These are phyloP conservation scores for Neofusicoccum ribis DNA, from an alignment of 2,329 filamentous ascomycete species.

Conservation along the genomic window DNA sequence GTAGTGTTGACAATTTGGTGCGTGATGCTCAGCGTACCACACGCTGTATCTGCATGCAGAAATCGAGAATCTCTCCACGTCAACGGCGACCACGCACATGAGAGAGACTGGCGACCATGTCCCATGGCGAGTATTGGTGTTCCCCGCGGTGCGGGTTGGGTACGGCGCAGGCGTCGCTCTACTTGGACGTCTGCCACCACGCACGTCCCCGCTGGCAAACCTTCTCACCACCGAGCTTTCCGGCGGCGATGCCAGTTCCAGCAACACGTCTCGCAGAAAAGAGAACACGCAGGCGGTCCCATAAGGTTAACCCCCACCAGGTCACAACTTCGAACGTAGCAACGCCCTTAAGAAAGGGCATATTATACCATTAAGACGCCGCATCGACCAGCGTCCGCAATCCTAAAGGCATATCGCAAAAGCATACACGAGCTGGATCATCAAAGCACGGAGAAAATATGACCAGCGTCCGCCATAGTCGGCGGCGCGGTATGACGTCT, in stretches of 20 bases:
- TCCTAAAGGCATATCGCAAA: too few relatives aligned
- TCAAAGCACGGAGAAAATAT: slow-evolving; percentile 3
- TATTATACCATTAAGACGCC: slow-evolving; percentile 9
- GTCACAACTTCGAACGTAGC: slow-evolving; percentile 15
- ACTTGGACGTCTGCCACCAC: too few relatives aligned
- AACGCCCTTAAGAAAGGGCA: slow-evolving; percentile 4
- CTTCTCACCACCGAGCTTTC: background rate
- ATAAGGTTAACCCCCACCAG: background rate
- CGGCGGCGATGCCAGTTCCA: background rate
- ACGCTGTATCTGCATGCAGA: background rate
- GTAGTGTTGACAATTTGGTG: background rate
- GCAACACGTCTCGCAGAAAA: background rate
- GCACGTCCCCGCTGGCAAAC: background rate
- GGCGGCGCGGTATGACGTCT: background rate
- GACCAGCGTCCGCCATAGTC: background rate
- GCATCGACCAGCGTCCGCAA: background rate
- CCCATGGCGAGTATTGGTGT: background rate
- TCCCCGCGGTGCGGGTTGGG: background rate
- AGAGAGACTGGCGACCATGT: background rate
- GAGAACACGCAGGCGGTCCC: too few relatives aligned
- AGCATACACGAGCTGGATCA: background rate
- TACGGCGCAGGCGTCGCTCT: too few relatives aligned
- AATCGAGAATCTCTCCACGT: background rate
- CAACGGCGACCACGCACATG: background rate
- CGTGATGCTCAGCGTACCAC: background rate